Conservation (phyloP, 1,284 basidiomycete genomes). For the Tranzscheliella williamsii region DNA sequence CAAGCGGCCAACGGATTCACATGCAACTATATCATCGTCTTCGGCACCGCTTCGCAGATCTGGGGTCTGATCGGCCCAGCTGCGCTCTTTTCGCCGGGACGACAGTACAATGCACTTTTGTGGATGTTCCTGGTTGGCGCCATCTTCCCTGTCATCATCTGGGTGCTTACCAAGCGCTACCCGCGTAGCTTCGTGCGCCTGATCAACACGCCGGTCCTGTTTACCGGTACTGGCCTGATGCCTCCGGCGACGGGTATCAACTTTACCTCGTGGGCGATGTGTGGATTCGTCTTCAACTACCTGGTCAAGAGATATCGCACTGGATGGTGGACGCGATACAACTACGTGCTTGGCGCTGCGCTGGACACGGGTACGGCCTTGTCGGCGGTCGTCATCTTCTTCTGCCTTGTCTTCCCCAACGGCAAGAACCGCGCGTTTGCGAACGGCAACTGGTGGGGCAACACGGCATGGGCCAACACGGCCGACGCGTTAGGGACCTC, state of each 20-base stretch:
- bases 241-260: constrained; percentile 61
- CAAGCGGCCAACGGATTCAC: constrained; percentile 54
- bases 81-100: constrained; percentile 44
- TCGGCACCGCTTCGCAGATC: constrained; percentile 52
- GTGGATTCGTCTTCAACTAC: constrained; percentile 64
- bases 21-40: constrained; percentile 45
- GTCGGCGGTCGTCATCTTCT: constrained; percentile 40
- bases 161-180: constrained; percentile 43
- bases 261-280: constrained; percentile 59
- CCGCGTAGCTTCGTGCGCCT: constrained; percentile 39
- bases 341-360: constrained; percentile 61
- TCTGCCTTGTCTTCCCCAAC: constrained; percentile 34
- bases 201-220: constrained; percentile 53
- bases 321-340: constrained; percentile 62
- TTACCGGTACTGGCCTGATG: constrained; percentile 50
- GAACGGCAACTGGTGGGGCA: constrained; percentile 48
- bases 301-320: constrained; percentile 53
- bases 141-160: constrained; percentile 48
- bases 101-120: constrained; percentile 44
- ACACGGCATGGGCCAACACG: constrained; percentile 46
- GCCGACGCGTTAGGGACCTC: constrained; percentile 15
- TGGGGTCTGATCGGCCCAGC: constrained; percentile 63
- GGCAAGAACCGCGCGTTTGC: constrained; percentile 30
- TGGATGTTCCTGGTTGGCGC: constrained; percentile 54
- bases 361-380: constrained; percentile 61